Evolutionary conservation across 1,284 basidiomycete genomes (phyloP).

Genomic region (Ustilago hordei): DNA sequence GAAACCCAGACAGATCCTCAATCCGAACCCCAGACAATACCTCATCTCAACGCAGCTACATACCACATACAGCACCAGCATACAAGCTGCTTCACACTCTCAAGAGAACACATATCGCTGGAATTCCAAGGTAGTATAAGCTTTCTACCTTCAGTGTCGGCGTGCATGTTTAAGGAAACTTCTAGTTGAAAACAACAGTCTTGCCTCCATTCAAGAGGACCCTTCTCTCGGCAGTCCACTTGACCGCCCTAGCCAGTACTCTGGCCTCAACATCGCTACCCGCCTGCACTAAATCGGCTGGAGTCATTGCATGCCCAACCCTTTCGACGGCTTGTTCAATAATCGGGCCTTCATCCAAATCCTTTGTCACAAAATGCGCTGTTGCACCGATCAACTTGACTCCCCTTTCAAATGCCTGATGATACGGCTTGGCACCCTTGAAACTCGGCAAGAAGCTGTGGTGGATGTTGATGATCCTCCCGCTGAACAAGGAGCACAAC

Average conservation of each 20-base stretch:
- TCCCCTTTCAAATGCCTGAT: conserved; percentile 66
- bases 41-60: too few species aligned
- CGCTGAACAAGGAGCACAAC: conserved; percentile 57
- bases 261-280: conserved; percentile 64
- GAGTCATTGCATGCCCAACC: conserved; percentile 62
- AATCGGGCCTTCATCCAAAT: conserved; percentile 68
- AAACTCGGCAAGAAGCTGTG: conserved; percentile 68
- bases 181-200: conserved; percentile 65
- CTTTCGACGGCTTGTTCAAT: conserved; percentile 67
- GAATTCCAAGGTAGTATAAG: too few species aligned
- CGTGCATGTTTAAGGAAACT: background rate
- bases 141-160: too few species aligned
- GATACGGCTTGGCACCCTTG: conserved; percentile 67
- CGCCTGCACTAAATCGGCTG: conserved; percentile 56
- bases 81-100: too few species aligned
- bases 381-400: conserved; percentile 68
- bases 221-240: conserved; percentile 64
- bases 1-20: too few species aligned
- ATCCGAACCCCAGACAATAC: too few species aligned
- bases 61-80: too few species aligned
- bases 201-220: conserved; percentile 66
- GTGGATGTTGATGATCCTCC: conserved; percentile 68
- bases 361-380: conserved; percentile 65
- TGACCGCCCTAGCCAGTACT: conserved; percentile 65
- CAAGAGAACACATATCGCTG: too few species aligned